Evolutionary conservation across 169 alveolate genomes (phyloP).

Genomic region (Plasmodium malariae): DNA sequence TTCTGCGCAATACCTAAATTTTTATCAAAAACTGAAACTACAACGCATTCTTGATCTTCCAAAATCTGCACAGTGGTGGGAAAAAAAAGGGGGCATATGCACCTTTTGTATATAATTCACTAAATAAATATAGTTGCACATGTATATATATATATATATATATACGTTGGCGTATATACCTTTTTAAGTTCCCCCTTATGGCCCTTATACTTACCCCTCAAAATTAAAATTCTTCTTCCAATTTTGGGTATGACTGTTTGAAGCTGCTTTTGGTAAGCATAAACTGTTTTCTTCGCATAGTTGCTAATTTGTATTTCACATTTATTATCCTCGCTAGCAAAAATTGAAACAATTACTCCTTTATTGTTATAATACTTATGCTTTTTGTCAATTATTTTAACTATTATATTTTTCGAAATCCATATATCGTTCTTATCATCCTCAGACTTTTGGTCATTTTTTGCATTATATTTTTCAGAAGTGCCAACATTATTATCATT

Average conservation of each 20-base stretch:
- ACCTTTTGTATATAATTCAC: not conserved
- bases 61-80: conserved; percentile 19
- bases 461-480: not conserved
- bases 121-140: not conserved
- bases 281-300: conserved; percentile 2
- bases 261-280: conserved; percentile 49
- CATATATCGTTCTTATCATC: conserved; percentile 4
- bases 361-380: conserved; percentile 46
- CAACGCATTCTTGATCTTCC: conserved; percentile 39
- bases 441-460: not conserved
- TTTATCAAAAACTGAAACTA: conserved; percentile 27
- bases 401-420: conserved; percentile 58
- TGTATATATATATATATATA: not conserved
- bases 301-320: conserved; percentile 57
- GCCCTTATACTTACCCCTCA: conserved; percentile 45
- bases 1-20: conserved; percentile 13
- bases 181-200: conserved; percentile 28
- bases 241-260: conserved; percentile 73
- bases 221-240: conserved; percentile 41
- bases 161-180: not conserved
- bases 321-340: conserved; percentile 17
- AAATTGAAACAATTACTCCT: conserved; percentile 45
- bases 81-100: not conserved
- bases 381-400: conserved; percentile 59
- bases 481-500: not conserved